Conservation (phyloP, 1,139 yeast species). For the Casaregolazyma suthepensis region DNA sequence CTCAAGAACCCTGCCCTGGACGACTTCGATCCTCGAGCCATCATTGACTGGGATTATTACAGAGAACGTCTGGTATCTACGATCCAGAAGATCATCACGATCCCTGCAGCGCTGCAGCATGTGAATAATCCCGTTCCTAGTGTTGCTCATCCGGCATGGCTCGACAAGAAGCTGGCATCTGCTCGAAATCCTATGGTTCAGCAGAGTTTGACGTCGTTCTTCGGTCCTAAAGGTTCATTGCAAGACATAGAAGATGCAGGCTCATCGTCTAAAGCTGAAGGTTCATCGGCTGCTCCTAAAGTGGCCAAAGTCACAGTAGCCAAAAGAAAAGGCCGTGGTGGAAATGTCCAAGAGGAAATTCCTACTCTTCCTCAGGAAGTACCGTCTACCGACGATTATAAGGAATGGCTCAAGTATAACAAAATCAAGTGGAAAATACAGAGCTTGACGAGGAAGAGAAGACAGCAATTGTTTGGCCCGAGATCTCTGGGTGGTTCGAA, state of each 20-base stretch:
- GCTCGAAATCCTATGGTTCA: slow-evolving; percentile 70
- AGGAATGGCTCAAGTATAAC: slow-evolving; percentile 68
- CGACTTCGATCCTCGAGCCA: slow-evolving; percentile 82
- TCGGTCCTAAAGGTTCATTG: slow-evolving; percentile 24
- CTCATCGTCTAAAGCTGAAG: slow-evolving; percentile 18
- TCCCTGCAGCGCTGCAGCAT: slow-evolving; percentile 94
- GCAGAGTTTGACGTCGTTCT: slow-evolving; percentile 54
- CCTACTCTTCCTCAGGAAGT: slow-evolving; percentile 22
- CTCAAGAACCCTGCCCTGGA: slow-evolving; percentile 68
- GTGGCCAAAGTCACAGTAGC: slow-evolving; percentile 21
- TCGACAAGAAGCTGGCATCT: slow-evolving; percentile 53
- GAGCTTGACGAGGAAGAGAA: slow-evolving; percentile 59
- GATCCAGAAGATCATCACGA: slow-evolving; percentile 88
- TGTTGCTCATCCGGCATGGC: slow-evolving; percentile 93
- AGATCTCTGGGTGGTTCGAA: background rate
- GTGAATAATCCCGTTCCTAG: slow-evolving; percentile 93
- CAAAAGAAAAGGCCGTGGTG: slow-evolving; percentile 18
- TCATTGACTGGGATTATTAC: slow-evolving; percentile 92
- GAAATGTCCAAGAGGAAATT: slow-evolving; percentile 19
- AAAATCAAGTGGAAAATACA: slow-evolving; percentile 83
- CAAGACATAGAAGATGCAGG: slow-evolving; percentile 75
- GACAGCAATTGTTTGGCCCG: slow-evolving; percentile 58
- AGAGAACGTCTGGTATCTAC: slow-evolving; percentile 88
- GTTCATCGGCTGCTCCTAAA: slow-evolving; percentile 14
- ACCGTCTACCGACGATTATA: slow-evolving; percentile 73